These are phyloP conservation scores for Rhytidhysteron rufulum DNA, from an alignment of 2,329 filamentous ascomycete species.

Conservation along the genomic window DNA sequence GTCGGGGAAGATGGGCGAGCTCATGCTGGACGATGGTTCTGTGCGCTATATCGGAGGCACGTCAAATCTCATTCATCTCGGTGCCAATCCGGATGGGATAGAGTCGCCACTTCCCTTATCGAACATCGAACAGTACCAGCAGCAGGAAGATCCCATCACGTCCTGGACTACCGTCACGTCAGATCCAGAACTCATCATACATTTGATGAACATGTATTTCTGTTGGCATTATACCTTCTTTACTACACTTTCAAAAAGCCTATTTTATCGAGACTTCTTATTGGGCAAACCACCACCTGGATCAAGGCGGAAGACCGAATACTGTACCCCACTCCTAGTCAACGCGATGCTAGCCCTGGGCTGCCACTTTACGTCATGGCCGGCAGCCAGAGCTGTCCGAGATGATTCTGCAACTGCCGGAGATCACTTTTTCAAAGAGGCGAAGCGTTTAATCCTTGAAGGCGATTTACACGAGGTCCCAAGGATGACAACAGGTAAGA, in stretches of 20 bases:
- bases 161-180: conserved; percentile 87
- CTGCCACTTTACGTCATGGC: conserved; percentile 82
- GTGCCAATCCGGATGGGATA: conserved; percentile 26
- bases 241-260: conserved; percentile 77
- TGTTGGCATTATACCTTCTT: conserved; percentile 98
- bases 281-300: conserved; percentile 59
- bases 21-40: conserved; percentile 80
- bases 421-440: conserved; percentile 93
- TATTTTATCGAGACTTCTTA: conserved; percentile 84
- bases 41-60: conserved; percentile 92
- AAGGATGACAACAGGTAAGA: conserved; percentile 62
- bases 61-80: conserved; percentile 82
- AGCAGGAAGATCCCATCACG: conserved; percentile 65
- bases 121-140: conserved; percentile 44
- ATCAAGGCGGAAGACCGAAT: conserved; percentile 55
- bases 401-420: conserved; percentile 82
- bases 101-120: conserved; percentile 31
- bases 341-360: conserved; percentile 92
- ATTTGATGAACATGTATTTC: conserved; percentile 97
- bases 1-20: conserved; percentile 87
- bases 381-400: conserved; percentile 66
- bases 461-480: conserved; percentile 93
- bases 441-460: conserved; percentile 82
- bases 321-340: conserved; percentile 86
- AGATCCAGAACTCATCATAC: conserved; percentile 73